phyloP scores from a whole-genome alignment of 345 rosid genomes.

The Cochlearia excelsa region DNA sequence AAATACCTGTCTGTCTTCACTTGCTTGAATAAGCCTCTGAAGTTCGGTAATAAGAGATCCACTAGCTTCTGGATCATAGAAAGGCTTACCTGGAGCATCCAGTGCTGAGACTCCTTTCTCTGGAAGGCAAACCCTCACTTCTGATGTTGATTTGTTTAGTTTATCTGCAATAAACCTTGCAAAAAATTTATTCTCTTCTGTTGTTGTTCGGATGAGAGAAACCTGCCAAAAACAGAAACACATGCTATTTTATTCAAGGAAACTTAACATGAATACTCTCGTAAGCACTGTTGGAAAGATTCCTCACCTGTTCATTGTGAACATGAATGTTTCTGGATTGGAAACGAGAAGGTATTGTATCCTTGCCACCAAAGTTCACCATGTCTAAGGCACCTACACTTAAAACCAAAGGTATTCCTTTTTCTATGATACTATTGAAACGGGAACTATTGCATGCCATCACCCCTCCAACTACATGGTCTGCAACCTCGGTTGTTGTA shows the following conservation, averaged over 20 bases:
- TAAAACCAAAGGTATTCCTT: constrained; percentile 77
- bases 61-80: constrained; percentile 78
- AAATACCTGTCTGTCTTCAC: constrained; percentile 61
- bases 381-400: constrained; percentile 93
- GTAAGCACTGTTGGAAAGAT: not conserved
- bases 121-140: constrained; percentile 66
- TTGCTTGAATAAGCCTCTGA: constrained; percentile 51
- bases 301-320: constrained; percentile 77
- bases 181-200: constrained; percentile 68
- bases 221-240: constrained; percentile 48
- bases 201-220: constrained; percentile 73
- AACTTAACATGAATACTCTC: not conserved
- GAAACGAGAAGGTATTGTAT: constrained; percentile 65
- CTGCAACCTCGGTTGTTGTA: constrained; percentile 96
- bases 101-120: constrained; percentile 77
- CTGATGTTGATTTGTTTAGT: constrained; percentile 66
- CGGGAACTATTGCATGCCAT: constrained; percentile 92
- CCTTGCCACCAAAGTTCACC: constrained; percentile 85
- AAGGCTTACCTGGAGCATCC: constrained; percentile 74
- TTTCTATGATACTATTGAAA: constrained; percentile 68
- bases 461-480: constrained; percentile 83
- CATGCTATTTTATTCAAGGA: not conserved
- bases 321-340: constrained; percentile 65
- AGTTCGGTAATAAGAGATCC: constrained; percentile 59
- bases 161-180: constrained; percentile 80